These are phyloP conservation scores for Lentinula novae-zelandiae DNA, from an alignment of 1,284 basidiomycete species.

Conservation along the genomic window DNA sequence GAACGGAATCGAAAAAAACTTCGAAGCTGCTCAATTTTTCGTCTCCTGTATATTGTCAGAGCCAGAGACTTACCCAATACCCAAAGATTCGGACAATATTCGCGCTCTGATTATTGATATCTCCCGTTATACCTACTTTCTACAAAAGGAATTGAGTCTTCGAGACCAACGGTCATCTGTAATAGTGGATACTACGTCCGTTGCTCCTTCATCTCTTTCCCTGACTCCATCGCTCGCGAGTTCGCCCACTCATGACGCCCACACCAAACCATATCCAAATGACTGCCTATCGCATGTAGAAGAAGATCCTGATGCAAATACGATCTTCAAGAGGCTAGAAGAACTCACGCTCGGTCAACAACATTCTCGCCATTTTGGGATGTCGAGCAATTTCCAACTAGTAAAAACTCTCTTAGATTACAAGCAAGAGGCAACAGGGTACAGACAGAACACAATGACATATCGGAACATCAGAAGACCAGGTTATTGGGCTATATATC, in stretches of 20 bases:
- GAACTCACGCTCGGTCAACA: neutral
- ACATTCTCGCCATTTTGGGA: neutral
- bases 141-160: constrained; percentile 4
- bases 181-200: neutral
- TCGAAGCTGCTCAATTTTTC: constrained; percentile 3
- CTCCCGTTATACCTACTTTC: constrained; percentile 1
- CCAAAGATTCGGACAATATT: neutral
- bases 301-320: neutral
- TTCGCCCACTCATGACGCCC: neutral
- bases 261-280: neutral
- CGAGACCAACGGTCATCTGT: neutral
- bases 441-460: neutral
- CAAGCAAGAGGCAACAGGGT: neutral
- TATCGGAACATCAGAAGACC: neutral
- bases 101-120: constrained; percentile 5
- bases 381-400: constrained; percentile 2
- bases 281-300: neutral
- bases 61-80: constrained; percentile 5
- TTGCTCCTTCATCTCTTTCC: neutral
- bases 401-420: neutral
- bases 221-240: neutral
- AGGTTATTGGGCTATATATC: neutral
- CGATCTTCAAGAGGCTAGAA: neutral
- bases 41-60: constrained; percentile 7
- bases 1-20: neutral